Conservation (phyloP, 108 stramenopile species). For the Phaeodactylum tricornutum region DNA sequence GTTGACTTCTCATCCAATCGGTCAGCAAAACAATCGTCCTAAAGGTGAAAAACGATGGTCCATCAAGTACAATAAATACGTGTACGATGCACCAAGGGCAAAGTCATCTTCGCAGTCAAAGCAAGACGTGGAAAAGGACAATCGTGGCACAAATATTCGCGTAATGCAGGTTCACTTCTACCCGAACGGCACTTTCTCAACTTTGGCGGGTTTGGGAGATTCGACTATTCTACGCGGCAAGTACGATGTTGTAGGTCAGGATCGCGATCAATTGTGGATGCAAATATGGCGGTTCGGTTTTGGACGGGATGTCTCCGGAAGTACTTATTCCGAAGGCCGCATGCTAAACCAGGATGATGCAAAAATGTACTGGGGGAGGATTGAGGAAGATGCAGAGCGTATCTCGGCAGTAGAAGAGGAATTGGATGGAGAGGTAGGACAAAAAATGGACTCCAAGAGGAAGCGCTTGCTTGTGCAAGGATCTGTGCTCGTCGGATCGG, state of each 20-base stretch:
- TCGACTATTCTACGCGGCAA: constrained; percentile 58
- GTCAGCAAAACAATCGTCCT: constrained; percentile 21
- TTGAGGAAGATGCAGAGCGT: constrained; percentile 23
- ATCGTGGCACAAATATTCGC: constrained; percentile 23
- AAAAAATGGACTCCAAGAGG: constrained; percentile 27
- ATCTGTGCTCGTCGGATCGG: constrained; percentile 57
- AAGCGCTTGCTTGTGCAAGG: constrained; percentile 38
- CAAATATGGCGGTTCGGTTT: constrained; percentile 74
- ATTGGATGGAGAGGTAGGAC: constrained; percentile 1
- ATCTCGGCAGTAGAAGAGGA: constrained; percentile 10
- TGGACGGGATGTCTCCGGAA: constrained; percentile 69
- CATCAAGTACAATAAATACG: constrained; percentile 47
- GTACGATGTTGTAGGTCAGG: constrained; percentile 62
- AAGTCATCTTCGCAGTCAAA: no score
- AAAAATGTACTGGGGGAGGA: constrained; percentile 67
- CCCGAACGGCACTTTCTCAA: constrained; percentile 68
- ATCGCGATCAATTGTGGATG: constrained; percentile 77
- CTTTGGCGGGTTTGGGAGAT: constrained; percentile 54
- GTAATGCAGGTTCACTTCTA: constrained; percentile 62
- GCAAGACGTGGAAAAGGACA: constrained; percentile 20
- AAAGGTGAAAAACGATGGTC: constrained; percentile 50
- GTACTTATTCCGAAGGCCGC: constrained; percentile 62
- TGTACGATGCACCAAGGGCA: constrained; percentile 17
- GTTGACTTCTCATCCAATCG: constrained; percentile 53
- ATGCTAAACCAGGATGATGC: constrained; percentile 57